Base-by-base conservation (phyloP, 1,284 basidiomycete species). In the Fomes fomentarius region DNA sequence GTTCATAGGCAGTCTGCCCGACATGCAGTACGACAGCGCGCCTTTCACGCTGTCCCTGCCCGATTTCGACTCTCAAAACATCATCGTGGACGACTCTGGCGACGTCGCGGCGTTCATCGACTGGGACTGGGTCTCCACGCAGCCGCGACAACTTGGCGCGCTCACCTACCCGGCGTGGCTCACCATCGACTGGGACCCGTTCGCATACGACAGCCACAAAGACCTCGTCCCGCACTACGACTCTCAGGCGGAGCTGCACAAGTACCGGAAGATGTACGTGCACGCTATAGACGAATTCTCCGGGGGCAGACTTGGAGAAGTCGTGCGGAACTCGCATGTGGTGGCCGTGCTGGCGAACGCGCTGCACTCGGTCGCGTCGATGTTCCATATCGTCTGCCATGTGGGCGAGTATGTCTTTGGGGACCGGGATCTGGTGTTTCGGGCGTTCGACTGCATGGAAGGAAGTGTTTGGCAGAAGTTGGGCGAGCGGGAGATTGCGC, bases 31-130 rank as follows among this genome's bases (percentile, higher is more conserved):
- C 33, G 50, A 57, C 39, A 7, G 21, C 24, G 38, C 55, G 12
- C 55, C 55, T 4, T 57, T 57, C 47, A 33, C 31, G 7, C 33
- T 47, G 39, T 31, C 24, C 1, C 50, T 45, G 15, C 55, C 55
- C 8, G 55, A 57, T 47, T 57, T 52, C 50, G 43, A 57, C 43
- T 14, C 43, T 41, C 55, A 57, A 33, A 57, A 57, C 33, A 43
- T 57, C 34, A 42, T 56, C 50, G 21, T 56, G 17, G 46, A 49
- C 38, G 46, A 40, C 26, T 2, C 50, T 2, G 55, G 55, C 19
- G 26, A 37, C 4, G 46, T 56, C 24, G 30, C 31, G 9, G 55
- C 28, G 25, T n/a, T 56, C 43, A 40, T 56, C 43, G 55, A 52
- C 42, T 56, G 55, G 55, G 55, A 52, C 43, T 44, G 55, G n/a